Percentiles rank a stretch among this genome's conserved stretches.
These are phyloP conservation scores for Talaromyces sp. DNA, from an alignment of 2,329 filamentous ascomycete genomes.

Conservation along the genomic window DNA sequence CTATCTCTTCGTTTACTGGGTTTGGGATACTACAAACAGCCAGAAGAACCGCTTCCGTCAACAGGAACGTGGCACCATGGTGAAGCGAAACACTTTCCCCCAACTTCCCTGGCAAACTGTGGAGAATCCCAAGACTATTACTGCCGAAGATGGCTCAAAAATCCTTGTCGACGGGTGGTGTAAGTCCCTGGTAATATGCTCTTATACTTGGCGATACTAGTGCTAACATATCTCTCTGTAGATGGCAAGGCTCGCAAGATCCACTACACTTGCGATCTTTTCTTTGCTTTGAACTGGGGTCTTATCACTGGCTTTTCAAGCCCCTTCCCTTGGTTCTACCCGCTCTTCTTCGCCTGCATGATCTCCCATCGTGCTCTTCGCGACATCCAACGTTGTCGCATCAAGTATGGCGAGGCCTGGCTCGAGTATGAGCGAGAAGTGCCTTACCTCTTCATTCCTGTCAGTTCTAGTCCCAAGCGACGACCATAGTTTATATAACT, in stretches of 20 bases:
- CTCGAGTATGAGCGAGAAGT: constrained; percentile 76
- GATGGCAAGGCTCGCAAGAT: constrained; percentile 75
- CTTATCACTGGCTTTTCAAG: constrained; percentile 79
- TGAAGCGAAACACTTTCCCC: constrained; percentile 79
- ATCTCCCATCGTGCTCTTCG: constrained; percentile 76
- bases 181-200: constrained; percentile 41
- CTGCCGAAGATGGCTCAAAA: constrained; percentile 70
- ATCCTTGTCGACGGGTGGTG: constrained; percentile 86
- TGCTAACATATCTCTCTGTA: constrained; percentile 31
- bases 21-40: constrained; percentile 90
- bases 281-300: constrained; percentile 76
- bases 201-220: background rate
- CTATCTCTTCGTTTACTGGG: constrained; percentile 85
- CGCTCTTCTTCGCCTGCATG: constrained; percentile 77
- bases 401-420: constrained; percentile 83
- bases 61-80: constrained; percentile 69
- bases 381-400: constrained; percentile 74
- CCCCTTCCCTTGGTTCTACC: constrained; percentile 89
- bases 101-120: constrained; percentile 87
- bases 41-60: constrained; percentile 93
- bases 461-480: constrained; percentile 36
- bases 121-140: constrained; percentile 77
- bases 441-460: constrained; percentile 82
- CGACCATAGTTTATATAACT: background rate
- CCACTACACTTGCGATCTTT: constrained; percentile 79